phyloP scores from a whole-genome alignment of 208 protist genomes.

The Vickermania spadyakhi region DNA sequence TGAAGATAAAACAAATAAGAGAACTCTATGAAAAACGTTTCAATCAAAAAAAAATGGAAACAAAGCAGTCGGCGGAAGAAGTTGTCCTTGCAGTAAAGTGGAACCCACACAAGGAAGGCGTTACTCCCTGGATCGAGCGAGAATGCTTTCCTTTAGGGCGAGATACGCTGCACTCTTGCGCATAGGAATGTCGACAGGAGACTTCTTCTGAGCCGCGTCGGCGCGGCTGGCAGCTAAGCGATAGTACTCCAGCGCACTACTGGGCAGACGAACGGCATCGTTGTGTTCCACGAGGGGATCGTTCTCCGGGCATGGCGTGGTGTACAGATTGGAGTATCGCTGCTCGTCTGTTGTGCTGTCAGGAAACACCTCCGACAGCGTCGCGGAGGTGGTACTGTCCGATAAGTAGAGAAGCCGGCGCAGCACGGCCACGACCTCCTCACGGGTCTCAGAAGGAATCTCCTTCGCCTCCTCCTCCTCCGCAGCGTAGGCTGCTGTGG shows the following conservation, averaged over 20 bases:
- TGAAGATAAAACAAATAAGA: too few relatives aligned
- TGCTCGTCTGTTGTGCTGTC: neutral
- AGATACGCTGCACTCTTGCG: neutral
- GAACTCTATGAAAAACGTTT: too few relatives aligned
- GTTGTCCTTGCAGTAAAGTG: too few relatives aligned
- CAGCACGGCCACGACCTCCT: neutral
- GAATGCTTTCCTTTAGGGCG: neutral
- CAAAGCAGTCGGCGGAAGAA: too few relatives aligned
- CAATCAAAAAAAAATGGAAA: too few relatives aligned
- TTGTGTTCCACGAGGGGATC: neutral
- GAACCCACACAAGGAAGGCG: too few relatives aligned
- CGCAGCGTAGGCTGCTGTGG: neutral
- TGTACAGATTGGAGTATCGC: neutral
- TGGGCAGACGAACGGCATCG: too few relatives aligned
- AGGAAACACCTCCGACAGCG: neutral
- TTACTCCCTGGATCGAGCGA: neutral
- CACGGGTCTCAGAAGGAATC: neutral
- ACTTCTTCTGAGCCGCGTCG: neutral
- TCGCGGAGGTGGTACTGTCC: neutral
- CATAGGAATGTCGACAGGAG: neutral
- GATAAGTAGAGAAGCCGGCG: neutral
- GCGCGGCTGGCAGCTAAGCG: neutral
- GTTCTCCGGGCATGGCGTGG: neutral
- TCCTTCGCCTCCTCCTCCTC: neutral
- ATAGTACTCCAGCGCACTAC: neutral